phyloP scores from a whole-genome alignment of 768 basidiomycete species.

The Hemileccinum rubropunctum region DNA sequence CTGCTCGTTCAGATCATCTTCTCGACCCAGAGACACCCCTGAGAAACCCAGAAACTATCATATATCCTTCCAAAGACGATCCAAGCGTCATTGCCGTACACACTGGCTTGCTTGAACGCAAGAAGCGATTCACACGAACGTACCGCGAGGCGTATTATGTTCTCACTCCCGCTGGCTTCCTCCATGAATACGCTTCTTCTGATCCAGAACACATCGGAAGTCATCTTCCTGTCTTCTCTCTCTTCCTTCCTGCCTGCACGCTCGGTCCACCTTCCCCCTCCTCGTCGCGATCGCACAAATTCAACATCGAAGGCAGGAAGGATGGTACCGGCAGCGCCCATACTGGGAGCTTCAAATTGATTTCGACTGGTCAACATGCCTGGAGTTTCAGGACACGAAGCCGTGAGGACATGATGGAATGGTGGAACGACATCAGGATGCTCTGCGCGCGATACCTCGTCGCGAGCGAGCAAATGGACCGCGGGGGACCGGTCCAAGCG shows the following conservation, averaged over 20 bases:
- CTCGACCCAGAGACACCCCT: constrained; percentile 96
- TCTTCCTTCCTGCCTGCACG: constrained; percentile 95
- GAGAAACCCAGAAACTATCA: constrained; percentile 69
- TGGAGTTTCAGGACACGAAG: constrained; percentile 90
- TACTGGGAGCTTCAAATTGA: constrained; percentile 50
- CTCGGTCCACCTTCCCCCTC: constrained; percentile 83
- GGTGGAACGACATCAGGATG: constrained; percentile 99
- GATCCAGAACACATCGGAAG: constrained; percentile 58
- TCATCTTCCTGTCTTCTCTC: constrained; percentile 67
- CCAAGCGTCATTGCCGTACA: constrained; percentile 83
- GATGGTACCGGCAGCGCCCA: constrained; percentile 71
- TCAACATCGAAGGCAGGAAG: constrained; percentile 93
- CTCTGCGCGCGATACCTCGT: constrained; percentile 91
- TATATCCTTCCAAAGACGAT: constrained; percentile 91
- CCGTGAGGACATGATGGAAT: constrained; percentile 99
- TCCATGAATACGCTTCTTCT: constrained; percentile 85
- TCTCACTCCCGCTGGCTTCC: constrained; percentile 92
- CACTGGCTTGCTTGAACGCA: constrained; percentile 87
- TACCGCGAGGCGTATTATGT: constrained; percentile 89
- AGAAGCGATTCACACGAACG: constrained; percentile 88
- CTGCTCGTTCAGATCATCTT: constrained; percentile 89
- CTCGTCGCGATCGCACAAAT: constrained; percentile 80
- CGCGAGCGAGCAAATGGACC: constrained; percentile 89
- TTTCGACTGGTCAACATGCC: constrained; percentile 49
- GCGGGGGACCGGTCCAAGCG: constrained; percentile 88